Base-by-base conservation (phyloP, 352 stramenopile genomes). In the Pythium utonaiense region DNA sequence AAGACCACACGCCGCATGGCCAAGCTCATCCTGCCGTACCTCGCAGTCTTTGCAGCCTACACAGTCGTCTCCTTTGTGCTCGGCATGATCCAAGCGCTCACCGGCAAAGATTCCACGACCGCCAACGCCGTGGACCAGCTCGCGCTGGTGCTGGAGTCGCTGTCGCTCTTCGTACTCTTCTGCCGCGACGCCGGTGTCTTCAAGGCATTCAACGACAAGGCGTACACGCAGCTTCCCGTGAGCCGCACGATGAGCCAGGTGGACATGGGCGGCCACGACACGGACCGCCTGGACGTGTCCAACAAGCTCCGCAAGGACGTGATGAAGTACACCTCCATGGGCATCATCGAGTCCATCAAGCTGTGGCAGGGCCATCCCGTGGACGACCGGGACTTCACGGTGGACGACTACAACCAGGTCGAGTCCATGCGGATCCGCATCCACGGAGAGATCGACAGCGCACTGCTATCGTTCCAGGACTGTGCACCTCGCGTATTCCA, bases 311-410 rank as follows among this genome's bases (percentile, higher is more conserved):
- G 85, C 24, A 88, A 86, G 73, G 80, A 87, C 62, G 74, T 95
- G 57, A 93, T 95, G 85, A 83, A 83, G 64, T 95, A 95, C 64
- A 95, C 86, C 68, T 91, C 80, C 13, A 80, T 88, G 69, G 85
- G 83, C 3, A 93, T 95, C 48, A 83, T 87, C 60, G 70, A 85
- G 62, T 89, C 78, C 3, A 89, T 86, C 56, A 71, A 82, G 34
- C 70, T 80, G 53, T 74, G 75, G 17, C 75, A 86, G 19, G 36
- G 70, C 10, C 59, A 31, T 1, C 70, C 73, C 22, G 66, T 72
- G 16, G 68, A 75, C 13, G 60, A 71, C 14, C 16, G 41, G 12
- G 74, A 83, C 31, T 74, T 81, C 41, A 50, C 48, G n/a, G 86
- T 85, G 50, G 69, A 80, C 25, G 82, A 92, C 72, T 94, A 92